Percentiles rank a stretch among this genome's conserved stretches.
These are phyloP conservation scores for Arachnomyces sp. DNA, from an alignment of 2,329 filamentous ascomycete genomes.

Conservation along the genomic window DNA sequence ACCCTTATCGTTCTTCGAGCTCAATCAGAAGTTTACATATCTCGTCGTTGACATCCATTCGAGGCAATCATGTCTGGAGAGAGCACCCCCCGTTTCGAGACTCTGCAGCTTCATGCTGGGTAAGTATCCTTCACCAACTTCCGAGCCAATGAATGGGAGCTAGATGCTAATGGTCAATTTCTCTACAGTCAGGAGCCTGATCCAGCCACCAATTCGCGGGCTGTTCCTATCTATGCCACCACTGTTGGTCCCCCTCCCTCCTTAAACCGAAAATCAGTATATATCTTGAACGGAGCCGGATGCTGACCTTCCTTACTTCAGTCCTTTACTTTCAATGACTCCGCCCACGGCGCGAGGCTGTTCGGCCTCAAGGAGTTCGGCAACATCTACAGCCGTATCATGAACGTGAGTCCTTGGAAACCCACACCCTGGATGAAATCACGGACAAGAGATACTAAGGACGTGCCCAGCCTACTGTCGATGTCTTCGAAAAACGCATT, in stretches of 20 bases:
- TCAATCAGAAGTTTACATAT: too few relatives aligned
- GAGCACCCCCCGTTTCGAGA: constrained; percentile 58
- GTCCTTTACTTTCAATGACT: constrained; percentile 93
- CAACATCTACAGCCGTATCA: constrained; percentile 96
- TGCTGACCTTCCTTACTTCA: constrained; percentile 25
- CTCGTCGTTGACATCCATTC: too few relatives aligned
- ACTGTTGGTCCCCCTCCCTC: constrained; percentile 43
- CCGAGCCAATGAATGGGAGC: background rate
- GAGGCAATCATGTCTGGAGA: constrained; percentile 26
- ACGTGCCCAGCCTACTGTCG: constrained; percentile 64
- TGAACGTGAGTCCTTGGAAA: constrained; percentile 59
- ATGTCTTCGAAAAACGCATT: constrained; percentile 93
- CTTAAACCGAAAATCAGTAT: background rate
- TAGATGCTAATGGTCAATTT: constrained; percentile 8
- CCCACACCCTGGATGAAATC: background rate
- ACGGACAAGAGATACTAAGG: background rate
- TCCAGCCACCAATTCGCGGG: constrained; percentile 71
- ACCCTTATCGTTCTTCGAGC: too few relatives aligned
- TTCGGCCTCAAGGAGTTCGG: constrained; percentile 95
- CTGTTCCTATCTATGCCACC: constrained; percentile 92
- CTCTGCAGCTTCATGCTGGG: constrained; percentile 78
- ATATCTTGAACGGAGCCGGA: background rate
- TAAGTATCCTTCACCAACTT: constrained; percentile 33
- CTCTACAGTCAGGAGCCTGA: constrained; percentile 68
- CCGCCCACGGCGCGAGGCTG: constrained; percentile 84